Evolutionary conservation across 805 yeast genomes (phyloP).

Genomic region (Kurtzmaniella fragi): DNA sequence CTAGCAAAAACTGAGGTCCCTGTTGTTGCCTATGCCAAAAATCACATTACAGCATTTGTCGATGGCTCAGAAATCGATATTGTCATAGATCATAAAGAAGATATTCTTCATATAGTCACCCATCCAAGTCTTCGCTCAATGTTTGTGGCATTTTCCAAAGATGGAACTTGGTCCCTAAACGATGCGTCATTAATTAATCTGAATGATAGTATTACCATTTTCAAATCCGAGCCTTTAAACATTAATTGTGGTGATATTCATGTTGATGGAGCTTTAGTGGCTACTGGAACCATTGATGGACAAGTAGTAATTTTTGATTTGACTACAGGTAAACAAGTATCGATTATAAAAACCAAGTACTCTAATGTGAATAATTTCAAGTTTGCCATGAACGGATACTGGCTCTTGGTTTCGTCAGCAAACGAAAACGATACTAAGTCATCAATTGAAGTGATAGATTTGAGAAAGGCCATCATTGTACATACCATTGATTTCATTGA

Average conservation of each 20-base stretch:
- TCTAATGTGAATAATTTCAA: constrained; percentile 26
- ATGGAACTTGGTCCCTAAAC: constrained; percentile 18
- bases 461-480: constrained; percentile 34
- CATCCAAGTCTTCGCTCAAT: constrained; percentile 30
- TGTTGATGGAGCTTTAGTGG: constrained; percentile 46
- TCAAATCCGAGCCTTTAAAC: constrained; percentile 4
- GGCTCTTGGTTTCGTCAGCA: constrained; percentile 38
- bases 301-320: constrained; percentile 35
- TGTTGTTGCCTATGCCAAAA: not conserved
- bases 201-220: not conserved
- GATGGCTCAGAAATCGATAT: not conserved
- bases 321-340: constrained; percentile 20
- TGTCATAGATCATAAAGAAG: not conserved
- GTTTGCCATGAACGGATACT: constrained; percentile 64
- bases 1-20: not conserved
- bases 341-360: constrained; percentile 9
- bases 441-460: constrained; percentile 39
- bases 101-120: constrained; percentile 10
- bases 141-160: constrained; percentile 20
- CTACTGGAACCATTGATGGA: constrained; percentile 30
- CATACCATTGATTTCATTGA: constrained; percentile 22
- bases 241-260: constrained; percentile 30
- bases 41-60: not conserved
- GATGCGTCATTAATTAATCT: constrained; percentile 1
- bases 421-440: constrained; percentile 10